Evolutionary conservation across 805 yeast genomes (phyloP).

Genomic region (Candida montana): DNA sequence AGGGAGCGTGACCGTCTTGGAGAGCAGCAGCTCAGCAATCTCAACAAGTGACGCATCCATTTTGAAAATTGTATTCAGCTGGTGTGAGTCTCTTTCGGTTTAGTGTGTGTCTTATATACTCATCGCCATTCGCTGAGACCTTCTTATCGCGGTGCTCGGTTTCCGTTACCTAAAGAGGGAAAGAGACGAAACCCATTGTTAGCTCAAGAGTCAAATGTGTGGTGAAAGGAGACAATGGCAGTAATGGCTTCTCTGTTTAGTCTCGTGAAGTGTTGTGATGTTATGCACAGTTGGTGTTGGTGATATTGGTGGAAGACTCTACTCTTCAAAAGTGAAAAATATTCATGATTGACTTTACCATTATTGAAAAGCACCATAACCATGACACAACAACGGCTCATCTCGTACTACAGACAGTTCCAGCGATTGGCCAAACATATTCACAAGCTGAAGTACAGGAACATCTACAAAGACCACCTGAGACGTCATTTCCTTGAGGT

Average conservation of each 20-base stretch:
- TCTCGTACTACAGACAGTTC: constrained; percentile 3
- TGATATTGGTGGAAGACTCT: too few relatives aligned
- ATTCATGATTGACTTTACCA: too few relatives aligned
- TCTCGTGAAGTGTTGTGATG: too few relatives aligned
- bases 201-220: too few relatives aligned
- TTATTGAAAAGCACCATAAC: not conserved
- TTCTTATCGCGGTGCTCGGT: not conserved
- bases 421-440: constrained; percentile 4
- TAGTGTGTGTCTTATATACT: too few relatives aligned
- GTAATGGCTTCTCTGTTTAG: too few relatives aligned
- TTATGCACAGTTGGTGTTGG: too few relatives aligned
- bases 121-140: not conserved
- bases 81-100: too few relatives aligned
- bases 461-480: constrained; percentile 2
- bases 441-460: constrained; percentile 6
- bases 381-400: not conserved
- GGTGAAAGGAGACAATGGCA: too few relatives aligned
- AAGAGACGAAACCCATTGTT: too few relatives aligned
- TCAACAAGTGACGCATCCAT: not conserved
- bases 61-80: too few relatives aligned
- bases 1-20: constrained; percentile 7
- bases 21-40: constrained; percentile 1
- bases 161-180: not conserved
- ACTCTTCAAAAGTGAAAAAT: too few relatives aligned
- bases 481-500: not conserved